Evolutionary conservation across 2,329 filamentous ascomycete species (phyloP).

Genomic region (Pyricularia grisea): DNA sequence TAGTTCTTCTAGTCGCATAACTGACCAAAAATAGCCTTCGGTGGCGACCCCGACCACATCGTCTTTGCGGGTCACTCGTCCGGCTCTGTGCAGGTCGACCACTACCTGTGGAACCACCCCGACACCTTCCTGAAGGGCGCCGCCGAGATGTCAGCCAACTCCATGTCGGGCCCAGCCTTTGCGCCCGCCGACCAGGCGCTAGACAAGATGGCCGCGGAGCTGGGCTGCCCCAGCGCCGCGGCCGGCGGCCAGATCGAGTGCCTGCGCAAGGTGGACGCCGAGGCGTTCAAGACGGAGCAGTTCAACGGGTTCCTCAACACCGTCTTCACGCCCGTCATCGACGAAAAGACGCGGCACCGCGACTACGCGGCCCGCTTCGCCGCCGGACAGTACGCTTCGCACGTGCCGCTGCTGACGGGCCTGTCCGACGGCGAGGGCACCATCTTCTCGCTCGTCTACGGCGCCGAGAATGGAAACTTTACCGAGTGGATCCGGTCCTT

Average conservation of each 20-base stretch:
- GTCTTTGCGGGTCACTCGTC: slow-evolving; percentile 2
- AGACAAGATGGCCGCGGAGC: neutral
- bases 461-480: slow-evolving; percentile 2
- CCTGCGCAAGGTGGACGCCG: neutral
- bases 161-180: neutral
- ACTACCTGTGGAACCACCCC: slow-evolving; percentile 4
- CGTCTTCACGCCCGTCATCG: slow-evolving; percentile 2
- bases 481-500: neutral
- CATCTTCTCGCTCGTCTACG: slow-evolving; percentile 3
- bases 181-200: neutral
- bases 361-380: slow-evolving; percentile 2
- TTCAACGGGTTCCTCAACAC: slow-evolving; percentile 3
- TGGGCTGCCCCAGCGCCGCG: slow-evolving; percentile 1
- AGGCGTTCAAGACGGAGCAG: neutral
- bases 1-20: neutral
- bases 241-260: slow-evolving; percentile 1
- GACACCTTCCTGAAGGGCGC: slow-evolving; percentile 3
- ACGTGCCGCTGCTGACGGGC: slow-evolving; percentile 2
- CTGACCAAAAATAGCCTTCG: neutral
- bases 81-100: slow-evolving; percentile 2
- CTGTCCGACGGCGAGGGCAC: slow-evolving; percentile 2
- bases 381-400: neutral
- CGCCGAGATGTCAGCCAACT: neutral
- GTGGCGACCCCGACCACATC: slow-evolving; percentile 2
- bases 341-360: neutral